Percentiles rank a stretch among this genome's conserved stretches.
These are phyloP conservation scores for Blepharisma stoltei DNA, from an alignment of 73 alveolate species.

Conservation along the genomic window DNA sequence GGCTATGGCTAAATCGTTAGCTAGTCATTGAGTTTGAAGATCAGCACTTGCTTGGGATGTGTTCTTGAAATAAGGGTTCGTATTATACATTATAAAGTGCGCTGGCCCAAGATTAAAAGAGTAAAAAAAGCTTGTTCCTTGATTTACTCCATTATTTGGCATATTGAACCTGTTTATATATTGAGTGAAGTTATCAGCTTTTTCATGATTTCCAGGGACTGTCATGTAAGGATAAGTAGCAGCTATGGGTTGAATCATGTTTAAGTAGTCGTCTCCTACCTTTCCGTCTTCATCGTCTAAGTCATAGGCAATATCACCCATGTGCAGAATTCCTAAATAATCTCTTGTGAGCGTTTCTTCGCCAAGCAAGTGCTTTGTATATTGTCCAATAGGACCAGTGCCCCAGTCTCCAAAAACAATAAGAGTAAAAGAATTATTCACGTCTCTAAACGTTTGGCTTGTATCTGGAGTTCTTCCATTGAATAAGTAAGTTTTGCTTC, in stretches of 20 bases:
- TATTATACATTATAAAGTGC: neutral
- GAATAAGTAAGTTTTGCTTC: neutral
- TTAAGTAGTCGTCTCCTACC: neutral
- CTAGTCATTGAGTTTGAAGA: neutral
- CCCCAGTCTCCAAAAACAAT: slow-evolving; percentile 29
- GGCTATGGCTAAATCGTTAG: neutral
- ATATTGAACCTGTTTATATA: slow-evolving; percentile 21
- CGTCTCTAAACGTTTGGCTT: no score
- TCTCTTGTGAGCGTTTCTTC: neutral
- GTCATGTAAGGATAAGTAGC: slow-evolving; percentile 15
- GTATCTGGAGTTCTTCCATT: slow-evolving; percentile 21
- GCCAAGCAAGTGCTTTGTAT: neutral
- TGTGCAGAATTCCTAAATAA: neutral
- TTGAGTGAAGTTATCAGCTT: slow-evolving; percentile 7
- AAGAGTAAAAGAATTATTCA: neutral
- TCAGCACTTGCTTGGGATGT: no score
- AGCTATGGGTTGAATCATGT: neutral
- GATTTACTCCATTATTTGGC: neutral
- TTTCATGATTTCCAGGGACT: slow-evolving; percentile 21
- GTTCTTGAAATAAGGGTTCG: neutral
- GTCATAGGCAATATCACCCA: slow-evolving; percentile 18
- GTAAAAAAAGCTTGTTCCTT: slow-evolving; percentile 6
- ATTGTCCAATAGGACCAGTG: slow-evolving; percentile 6
- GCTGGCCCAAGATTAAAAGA: slow-evolving; percentile 20
- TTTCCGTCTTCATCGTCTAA: neutral